phyloP scores from a whole-genome alignment of 768 basidiomycete genomes.

The Tylopilus felleus region DNA sequence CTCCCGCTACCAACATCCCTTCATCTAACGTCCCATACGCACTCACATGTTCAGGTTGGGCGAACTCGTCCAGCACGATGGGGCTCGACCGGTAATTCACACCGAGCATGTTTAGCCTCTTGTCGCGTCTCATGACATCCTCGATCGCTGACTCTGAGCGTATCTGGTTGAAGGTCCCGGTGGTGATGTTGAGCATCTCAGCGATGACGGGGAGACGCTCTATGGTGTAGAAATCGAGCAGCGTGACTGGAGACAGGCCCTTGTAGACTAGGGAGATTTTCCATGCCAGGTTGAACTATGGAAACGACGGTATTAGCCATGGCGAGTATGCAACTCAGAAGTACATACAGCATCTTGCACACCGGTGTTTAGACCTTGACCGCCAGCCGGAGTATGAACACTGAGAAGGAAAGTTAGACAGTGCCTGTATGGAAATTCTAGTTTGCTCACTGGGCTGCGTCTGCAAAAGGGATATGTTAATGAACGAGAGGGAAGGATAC shows the following conservation, averaged over 20 bases:
- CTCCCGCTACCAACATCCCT: conserved; percentile 37
- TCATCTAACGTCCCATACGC: conserved; percentile 22
- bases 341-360: conserved; percentile 37
- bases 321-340: conserved; percentile 1
- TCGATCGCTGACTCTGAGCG: background rate
- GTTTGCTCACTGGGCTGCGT: conserved; percentile 41
- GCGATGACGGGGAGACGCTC: conserved; percentile 47
- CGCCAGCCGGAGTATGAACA: conserved; percentile 24
- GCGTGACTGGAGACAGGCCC: conserved; percentile 30
- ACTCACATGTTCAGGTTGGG: conserved; percentile 7
- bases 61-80: conserved; percentile 36
- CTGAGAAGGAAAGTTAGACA: conserved; percentile 2
- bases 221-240: conserved; percentile 35
- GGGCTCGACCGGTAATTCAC: conserved; percentile 37
- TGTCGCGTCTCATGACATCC: background rate
- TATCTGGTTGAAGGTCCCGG: conserved; percentile 17
- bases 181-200: conserved; percentile 42
- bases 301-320: background rate
- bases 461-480: conserved; percentile 24
- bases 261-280: conserved; percentile 35
- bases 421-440: background rate
- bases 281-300: conserved; percentile 42
- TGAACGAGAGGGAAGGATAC: background rate
- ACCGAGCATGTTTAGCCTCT: conserved; percentile 25
- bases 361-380: conserved; percentile 34